Evolutionary conservation across 768 basidiomycete genomes (phyloP).

Genomic region (Cystofilobasidium macerans): DNA sequence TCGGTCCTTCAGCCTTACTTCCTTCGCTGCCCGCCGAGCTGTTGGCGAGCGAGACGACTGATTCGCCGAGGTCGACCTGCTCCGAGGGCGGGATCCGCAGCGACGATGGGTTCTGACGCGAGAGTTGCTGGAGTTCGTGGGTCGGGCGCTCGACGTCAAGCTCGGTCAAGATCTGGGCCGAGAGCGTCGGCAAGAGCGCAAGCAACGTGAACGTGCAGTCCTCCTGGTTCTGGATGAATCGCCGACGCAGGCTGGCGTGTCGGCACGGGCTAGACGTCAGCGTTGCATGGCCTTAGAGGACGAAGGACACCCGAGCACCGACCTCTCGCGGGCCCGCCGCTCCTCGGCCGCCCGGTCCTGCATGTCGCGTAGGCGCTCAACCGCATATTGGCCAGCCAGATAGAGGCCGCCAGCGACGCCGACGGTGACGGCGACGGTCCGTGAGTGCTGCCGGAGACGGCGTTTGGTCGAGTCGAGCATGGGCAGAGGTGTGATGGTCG

Average conservation of each 20-base stretch:
- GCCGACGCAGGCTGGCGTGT: slow-evolving; percentile 18
- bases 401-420: slow-evolving; percentile 24
- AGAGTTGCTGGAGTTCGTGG: slow-evolving; percentile 21
- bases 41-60: slow-evolving; percentile 15
- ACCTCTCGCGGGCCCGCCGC: slow-evolving; percentile 21
- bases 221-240: slow-evolving; percentile 26
- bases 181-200: slow-evolving; percentile 21
- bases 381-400: slow-evolving; percentile 14
- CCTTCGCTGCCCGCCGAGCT: slow-evolving; percentile 10
- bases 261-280: not conserved
- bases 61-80: slow-evolving; percentile 4
- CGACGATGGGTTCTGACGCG: not conserved
- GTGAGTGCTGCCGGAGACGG: slow-evolving; percentile 13
- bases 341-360: slow-evolving; percentile 17
- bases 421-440: slow-evolving; percentile 5
- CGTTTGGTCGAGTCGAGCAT: slow-evolving; percentile 12
- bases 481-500: too few species aligned
- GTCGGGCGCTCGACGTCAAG: slow-evolving; percentile 20
- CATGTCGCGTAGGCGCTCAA: slow-evolving; percentile 20
- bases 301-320: not conserved
- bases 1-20: not conserved
- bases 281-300: not conserved
- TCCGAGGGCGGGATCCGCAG: not conserved
- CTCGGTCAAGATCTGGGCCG: slow-evolving; percentile 12
- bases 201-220: slow-evolving; percentile 26